Percentiles rank a stretch among this genome's conserved stretches.
Conservation (phyloP, 208 protist species). For the Leishmania braziliensis region DNA sequence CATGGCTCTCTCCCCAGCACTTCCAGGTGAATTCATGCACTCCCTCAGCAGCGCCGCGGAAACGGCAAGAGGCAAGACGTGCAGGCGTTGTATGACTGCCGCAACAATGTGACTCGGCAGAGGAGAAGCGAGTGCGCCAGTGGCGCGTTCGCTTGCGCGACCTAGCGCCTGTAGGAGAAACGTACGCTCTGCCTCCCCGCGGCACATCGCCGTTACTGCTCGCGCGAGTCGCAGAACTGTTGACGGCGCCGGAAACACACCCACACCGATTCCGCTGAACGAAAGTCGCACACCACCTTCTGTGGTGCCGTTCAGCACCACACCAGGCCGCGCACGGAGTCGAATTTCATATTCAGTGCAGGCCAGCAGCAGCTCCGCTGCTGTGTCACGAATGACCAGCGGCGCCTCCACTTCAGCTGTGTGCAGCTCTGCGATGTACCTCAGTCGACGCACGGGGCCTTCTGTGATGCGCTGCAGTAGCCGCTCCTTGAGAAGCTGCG, state of each 20-base stretch:
- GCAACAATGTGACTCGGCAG: not conserved
- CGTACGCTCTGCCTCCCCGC: not conserved
- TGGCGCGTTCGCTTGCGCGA: not conserved
- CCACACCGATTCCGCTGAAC: constrained; percentile 28
- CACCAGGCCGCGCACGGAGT: not conserved
- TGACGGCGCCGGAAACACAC: constrained; percentile 20
- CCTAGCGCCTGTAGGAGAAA: not conserved
- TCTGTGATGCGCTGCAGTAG: constrained; percentile 23
- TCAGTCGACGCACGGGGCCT: not conserved
- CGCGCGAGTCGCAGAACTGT: constrained; percentile 5
- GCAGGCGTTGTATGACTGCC: constrained; percentile 7
- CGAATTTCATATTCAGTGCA: constrained; percentile 14
- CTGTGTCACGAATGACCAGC: constrained; percentile 9
- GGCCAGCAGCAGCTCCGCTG: constrained; percentile 28
- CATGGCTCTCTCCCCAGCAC: not conserved
- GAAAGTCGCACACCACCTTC: constrained; percentile 11
- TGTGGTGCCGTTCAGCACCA: not conserved
- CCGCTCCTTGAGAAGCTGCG: constrained; percentile 23
- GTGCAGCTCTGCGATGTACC: constrained; percentile 23
- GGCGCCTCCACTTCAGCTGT: not conserved
- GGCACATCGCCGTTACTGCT: not conserved
- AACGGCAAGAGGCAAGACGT: constrained; percentile 10
- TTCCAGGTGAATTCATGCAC: not conserved
- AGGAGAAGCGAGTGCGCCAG: not conserved
- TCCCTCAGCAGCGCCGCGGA: constrained; percentile 11